Conservation (phyloP, 2,329 filamentous ascomycete genomes). For the Exophiala phaeomuriformis region DNA sequence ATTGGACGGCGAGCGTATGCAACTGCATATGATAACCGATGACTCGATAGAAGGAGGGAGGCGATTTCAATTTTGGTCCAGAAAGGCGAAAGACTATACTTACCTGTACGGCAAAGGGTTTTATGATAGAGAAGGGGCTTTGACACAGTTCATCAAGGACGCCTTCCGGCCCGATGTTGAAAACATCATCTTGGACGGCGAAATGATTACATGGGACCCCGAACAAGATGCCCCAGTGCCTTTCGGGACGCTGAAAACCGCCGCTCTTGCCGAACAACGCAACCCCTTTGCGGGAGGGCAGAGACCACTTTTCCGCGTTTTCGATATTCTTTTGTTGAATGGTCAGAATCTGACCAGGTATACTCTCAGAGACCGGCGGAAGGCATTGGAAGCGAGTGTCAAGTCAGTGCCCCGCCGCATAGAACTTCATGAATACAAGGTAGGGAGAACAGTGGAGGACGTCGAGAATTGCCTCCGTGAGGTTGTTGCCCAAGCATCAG, state of each 20-base stretch:
- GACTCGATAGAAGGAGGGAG: conserved; percentile 59
- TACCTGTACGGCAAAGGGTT: conserved; percentile 81
- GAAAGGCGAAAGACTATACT: conserved; percentile 93
- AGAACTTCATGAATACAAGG: conserved; percentile 69
- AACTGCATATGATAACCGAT: conserved; percentile 82
- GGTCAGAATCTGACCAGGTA: conserved; percentile 71
- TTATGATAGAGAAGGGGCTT: conserved; percentile 63
- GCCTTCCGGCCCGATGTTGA: conserved; percentile 72
- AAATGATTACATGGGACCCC: conserved; percentile 98
- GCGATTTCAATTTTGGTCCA: conserved; percentile 82
- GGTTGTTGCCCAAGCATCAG: conserved; percentile 78
- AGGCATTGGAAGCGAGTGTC: conserved; percentile 66
- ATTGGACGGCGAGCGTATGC: conserved; percentile 92
- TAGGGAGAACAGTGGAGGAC: conserved; percentile 59
- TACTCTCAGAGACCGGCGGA: conserved; percentile 70
- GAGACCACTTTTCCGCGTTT: conserved; percentile 74
- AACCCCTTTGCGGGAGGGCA: conserved; percentile 61
- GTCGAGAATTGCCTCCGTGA: conserved; percentile 74
- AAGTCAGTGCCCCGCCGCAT: conserved; percentile 64
- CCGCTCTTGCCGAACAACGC: conserved; percentile 69
- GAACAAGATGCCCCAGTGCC: conserved; percentile 73
- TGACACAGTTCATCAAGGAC: conserved; percentile 70
- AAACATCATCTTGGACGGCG: conserved; percentile 87
- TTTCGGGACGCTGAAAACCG: conserved; percentile 90
- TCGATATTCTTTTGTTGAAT: conserved; percentile 88